Evolutionary conservation across 2,329 filamentous ascomycete species (phyloP).

Genomic region (Aspergillus sp.): DNA sequence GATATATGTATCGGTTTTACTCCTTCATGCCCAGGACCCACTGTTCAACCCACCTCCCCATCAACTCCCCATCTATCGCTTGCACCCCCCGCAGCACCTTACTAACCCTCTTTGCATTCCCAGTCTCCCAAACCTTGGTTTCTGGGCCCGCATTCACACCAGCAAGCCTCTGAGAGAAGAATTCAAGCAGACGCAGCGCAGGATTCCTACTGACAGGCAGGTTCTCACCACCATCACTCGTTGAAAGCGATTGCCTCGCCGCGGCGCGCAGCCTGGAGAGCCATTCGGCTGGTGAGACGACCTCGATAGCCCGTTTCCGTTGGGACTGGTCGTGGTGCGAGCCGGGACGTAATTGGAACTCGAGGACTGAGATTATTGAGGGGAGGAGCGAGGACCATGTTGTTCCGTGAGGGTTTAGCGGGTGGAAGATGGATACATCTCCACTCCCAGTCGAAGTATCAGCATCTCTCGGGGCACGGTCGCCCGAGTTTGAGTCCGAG

Average conservation of each 20-base stretch:
- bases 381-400: conserved; percentile 1
- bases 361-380: background rate
- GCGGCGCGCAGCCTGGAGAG: background rate
- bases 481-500: too few relatives aligned
- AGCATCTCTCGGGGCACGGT: too few relatives aligned
- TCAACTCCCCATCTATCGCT: conserved; percentile 2
- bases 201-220: background rate
- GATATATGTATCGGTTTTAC: background rate
- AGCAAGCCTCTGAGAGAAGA: conserved; percentile 2
- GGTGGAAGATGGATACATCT: background rate
- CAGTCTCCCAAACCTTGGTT: background rate
- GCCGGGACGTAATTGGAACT: background rate
- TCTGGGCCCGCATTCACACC: background rate
- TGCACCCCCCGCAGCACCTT: background rate
- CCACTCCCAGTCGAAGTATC: too few relatives aligned
- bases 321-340: background rate
- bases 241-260: background rate
- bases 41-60: conserved; percentile 1
- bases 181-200: conserved; percentile 3
- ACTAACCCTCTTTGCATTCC: background rate
- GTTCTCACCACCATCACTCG: background rate
- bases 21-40: background rate
- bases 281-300: background rate
- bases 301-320: background rate
- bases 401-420: background rate